These are phyloP conservation scores for Lipomyces yamadae DNA, from an alignment of 805 yeast genomes.

Conservation along the genomic window DNA sequence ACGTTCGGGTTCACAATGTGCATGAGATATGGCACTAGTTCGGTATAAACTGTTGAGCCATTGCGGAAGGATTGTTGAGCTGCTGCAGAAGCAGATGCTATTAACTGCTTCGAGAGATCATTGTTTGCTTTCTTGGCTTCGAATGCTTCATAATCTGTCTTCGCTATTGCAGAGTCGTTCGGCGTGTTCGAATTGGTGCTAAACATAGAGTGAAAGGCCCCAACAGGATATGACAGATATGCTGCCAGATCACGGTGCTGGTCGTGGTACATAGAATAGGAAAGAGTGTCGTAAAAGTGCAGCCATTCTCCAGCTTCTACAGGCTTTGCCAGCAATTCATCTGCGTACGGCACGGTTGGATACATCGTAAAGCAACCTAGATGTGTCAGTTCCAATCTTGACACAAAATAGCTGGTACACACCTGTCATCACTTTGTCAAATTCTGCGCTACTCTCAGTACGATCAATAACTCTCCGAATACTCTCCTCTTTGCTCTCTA, in stretches of 20 bases:
- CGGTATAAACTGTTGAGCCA: constrained; percentile 36
- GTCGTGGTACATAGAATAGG: constrained; percentile 48
- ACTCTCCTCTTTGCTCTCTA: constrained; percentile 30
- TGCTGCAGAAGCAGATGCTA: constrained; percentile 33
- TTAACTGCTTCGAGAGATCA: constrained; percentile 44
- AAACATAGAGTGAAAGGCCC: constrained; percentile 68
- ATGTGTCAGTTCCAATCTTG: background rate
- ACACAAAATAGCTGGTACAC: background rate
- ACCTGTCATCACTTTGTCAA: constrained; percentile 63
- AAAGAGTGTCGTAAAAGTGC: constrained; percentile 66
- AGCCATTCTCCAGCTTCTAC: constrained; percentile 74
- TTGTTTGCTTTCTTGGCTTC: constrained; percentile 43
- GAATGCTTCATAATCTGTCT: constrained; percentile 31
- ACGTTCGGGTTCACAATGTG: constrained; percentile 41
- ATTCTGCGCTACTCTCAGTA: constrained; percentile 54
- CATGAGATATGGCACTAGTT: constrained; percentile 44
- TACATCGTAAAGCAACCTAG: constrained; percentile 68
- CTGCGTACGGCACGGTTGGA: constrained; percentile 65
- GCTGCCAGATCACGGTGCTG: constrained; percentile 56
- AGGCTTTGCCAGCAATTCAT: constrained; percentile 65
- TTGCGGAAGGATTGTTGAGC: constrained; percentile 30
- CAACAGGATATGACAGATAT: constrained; percentile 61
- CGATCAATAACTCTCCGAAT: constrained; percentile 54
- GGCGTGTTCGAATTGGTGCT: constrained; percentile 39
- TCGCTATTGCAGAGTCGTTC: constrained; percentile 36